These are phyloP conservation scores for Lonicera japonica DNA, from an alignment of 129 eudicot genomes.

Conservation along the genomic window DNA sequence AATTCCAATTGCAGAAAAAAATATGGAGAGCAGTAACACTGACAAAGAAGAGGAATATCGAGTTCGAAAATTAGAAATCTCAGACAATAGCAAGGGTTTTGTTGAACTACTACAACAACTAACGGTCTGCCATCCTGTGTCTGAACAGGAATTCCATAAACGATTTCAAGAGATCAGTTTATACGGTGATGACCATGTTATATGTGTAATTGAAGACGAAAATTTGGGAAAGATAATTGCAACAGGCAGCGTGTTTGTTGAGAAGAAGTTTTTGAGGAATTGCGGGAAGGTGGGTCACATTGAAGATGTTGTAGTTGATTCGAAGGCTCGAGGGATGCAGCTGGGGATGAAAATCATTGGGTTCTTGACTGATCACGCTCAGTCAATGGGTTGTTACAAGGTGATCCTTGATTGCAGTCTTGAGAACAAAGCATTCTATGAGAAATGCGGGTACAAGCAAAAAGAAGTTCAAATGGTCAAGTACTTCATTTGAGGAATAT, in stretches of 20 bases:
- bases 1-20: background rate
- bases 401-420: conserved; percentile 79
- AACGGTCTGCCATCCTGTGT: conserved; percentile 61
- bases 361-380: conserved; percentile 67
- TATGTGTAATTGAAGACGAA: conserved; percentile 72
- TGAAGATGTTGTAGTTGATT: conserved; percentile 86
- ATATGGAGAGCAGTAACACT: conserved; percentile 27
- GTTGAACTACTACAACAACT: conserved; percentile 66
- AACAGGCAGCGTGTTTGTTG: conserved; percentile 75
- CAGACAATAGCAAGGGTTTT: conserved; percentile 77
- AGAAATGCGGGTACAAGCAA: conserved; percentile 74
- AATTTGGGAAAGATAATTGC: conserved; percentile 47
- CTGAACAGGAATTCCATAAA: conserved; percentile 52
- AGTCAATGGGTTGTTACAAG: conserved; percentile 67
- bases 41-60: conserved; percentile 30
- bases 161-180: conserved; percentile 49
- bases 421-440: conserved; percentile 59
- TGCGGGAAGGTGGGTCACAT: conserved; percentile 84
- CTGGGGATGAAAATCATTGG: conserved; percentile 65
- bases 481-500: conserved; percentile 43
- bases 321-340: conserved; percentile 58
- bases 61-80: conserved; percentile 58
- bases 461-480: conserved; percentile 73
- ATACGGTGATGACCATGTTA: conserved; percentile 62
- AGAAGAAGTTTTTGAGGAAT: conserved; percentile 66